phyloP scores from a whole-genome alignment of 495 filamentous ascomycete species.

The Friedmanniomyces simplex region DNA sequence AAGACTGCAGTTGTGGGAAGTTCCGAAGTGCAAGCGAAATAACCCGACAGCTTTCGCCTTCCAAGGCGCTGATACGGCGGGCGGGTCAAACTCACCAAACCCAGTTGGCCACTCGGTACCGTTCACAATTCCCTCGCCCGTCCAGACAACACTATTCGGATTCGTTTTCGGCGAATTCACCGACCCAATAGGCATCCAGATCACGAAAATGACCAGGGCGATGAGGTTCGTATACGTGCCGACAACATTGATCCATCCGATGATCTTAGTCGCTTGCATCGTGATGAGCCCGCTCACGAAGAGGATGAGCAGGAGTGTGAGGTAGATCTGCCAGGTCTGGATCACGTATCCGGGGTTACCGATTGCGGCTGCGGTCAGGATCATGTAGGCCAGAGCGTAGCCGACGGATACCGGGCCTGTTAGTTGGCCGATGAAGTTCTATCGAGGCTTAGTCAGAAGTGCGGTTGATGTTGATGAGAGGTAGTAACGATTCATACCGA shows the following conservation, averaged over 20 bases:
- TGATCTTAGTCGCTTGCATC: constrained; percentile 14
- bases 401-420: constrained; percentile 8
- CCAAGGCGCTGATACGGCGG: no score
- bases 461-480: background rate
- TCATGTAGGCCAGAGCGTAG: constrained; percentile 12
- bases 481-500: background rate
- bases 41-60: no score
- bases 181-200: constrained; percentile 9
- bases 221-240: constrained; percentile 6
- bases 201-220: constrained; percentile 11
- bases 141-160: constrained; percentile 6
- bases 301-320: constrained; percentile 5
- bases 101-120: constrained; percentile 12
- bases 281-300: constrained; percentile 10
- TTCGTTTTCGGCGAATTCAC: constrained; percentile 4
- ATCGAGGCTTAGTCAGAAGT: background rate
- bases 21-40: no score
- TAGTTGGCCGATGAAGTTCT: constrained; percentile 10
- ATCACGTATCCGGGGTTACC: constrained; percentile 7
- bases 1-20: no score
- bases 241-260: constrained; percentile 10
- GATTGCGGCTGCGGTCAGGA: constrained; percentile 9
- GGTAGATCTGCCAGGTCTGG: constrained; percentile 12
- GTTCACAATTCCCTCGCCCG: constrained; percentile 3
- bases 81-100: constrained; percentile 1